Base-by-base conservation (phyloP, 768 basidiomycete species). In the Lepiota brunneoincarnata region DNA sequence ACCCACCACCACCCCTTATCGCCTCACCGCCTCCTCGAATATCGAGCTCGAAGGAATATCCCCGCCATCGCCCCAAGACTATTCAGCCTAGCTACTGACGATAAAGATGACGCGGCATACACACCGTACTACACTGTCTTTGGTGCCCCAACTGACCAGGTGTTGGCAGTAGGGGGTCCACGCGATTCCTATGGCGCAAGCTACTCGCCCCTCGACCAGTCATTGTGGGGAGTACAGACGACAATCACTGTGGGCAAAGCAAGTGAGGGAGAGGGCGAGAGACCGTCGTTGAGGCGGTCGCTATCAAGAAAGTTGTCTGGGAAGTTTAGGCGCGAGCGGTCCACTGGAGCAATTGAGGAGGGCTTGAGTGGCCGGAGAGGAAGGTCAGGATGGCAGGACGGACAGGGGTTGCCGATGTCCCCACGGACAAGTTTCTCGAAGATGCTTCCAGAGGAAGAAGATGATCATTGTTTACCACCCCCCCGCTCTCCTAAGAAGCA, bases 41-140 rank as follows among this genome's bases (percentile, higher is more conserved):
- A 20, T 34, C 40, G 18, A 42, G 20, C 26, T 31, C 9, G 14
- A 41, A 51, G 11, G 3, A 10, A 14, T 40, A 34, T 26, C 17
- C 9, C 6, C 39, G 45, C 11, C 47, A 48, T 23, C 37, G 46
- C 20, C 12, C 48, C 4, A 54, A 44, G 38, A 47, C 47, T 20
- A 6, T 31, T 14, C 26, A 28, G 15, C 53, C 41, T 41, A 31
- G 18, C 14, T 41, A 38, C 9, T n/a, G 26, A 47, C 6, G 38
- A 48, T n/a, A 15, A 26, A 20, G 46, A 54, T 4, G 17, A 31
- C 11, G 31, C 31, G 31, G 6, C 31, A 3, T 26, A 34, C 35
- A 34, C 26, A 2, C 46, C 53, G 20, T 54, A 47, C 36, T 54
- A 54, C 35, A 54, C 46, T 12, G 53, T 54, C 14, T 37, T 48